phyloP scores from a whole-genome alignment of 2,329 filamentous ascomycete genomes.

The Clarireedia hainanense region DNA sequence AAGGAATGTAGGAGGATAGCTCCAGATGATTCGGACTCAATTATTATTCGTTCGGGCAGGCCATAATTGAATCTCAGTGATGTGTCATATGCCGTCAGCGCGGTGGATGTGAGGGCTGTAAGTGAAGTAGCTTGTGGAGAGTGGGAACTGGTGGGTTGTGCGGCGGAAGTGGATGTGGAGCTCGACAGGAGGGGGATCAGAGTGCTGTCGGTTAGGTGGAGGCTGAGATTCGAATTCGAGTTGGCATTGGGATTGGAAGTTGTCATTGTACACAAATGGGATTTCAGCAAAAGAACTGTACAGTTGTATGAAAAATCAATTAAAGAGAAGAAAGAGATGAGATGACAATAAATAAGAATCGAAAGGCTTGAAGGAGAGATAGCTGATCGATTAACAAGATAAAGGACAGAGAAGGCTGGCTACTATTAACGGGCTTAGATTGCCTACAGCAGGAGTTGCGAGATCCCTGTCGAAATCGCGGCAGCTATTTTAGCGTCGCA shows the following conservation, averaged over 20 bases:
- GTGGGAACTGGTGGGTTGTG: conserved; percentile 6
- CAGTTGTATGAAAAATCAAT: background rate
- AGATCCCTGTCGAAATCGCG: conserved; percentile 7
- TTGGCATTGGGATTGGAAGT: background rate
- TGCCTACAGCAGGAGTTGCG: background rate
- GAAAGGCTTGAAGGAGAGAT: background rate
- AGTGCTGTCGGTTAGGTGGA: conserved; percentile 43
- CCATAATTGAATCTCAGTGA: conserved; percentile 46
- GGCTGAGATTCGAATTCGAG: conserved; percentile 14
- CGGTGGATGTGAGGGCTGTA: conserved; percentile 42
- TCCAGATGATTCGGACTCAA: conserved; percentile 41
- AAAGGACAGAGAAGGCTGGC: background rate
- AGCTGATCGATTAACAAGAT: background rate
- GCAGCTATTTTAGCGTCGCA: conserved; percentile 14
- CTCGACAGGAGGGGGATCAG: conserved; percentile 48
- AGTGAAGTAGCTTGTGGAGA: conserved; percentile 37
- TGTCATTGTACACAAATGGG: conserved; percentile 2
- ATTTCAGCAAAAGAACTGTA: background rate
- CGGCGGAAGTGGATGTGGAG: conserved; percentile 22
- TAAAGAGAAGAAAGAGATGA: background rate
- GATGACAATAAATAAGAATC: background rate
- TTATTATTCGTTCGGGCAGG: conserved; percentile 47
- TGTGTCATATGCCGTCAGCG: conserved; percentile 45
- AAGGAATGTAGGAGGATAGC: conserved; percentile 37
- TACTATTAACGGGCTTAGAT: background rate